Base-by-base conservation (phyloP, 768 basidiomycete genomes). In the Boletales sp. region DNA sequence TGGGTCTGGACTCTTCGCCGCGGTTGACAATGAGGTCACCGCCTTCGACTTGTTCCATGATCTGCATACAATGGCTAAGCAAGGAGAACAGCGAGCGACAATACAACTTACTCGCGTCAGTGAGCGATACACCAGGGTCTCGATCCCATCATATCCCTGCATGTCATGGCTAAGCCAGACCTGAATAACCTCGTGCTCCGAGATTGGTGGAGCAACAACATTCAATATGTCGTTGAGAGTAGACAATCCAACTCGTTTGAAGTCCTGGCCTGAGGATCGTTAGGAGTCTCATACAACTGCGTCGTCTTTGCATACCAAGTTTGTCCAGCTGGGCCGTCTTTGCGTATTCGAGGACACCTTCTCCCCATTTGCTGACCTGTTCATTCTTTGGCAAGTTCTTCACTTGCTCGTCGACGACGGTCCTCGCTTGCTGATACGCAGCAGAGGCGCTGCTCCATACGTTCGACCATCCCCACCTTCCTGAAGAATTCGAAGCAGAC, bases 171-270 rank as follows among this genome's bases (percentile, higher is more conserved):
- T 88, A 35, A 99, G 72, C 87, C 90, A 92, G 8, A 99, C 85
- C 65, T 97, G 84, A 55, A 99, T 94, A 14, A 97, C 92, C 69
- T 99, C 97, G 65, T 98, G 95, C 67, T 95, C 94, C 21, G 94
- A 90, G 60, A 98, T 98, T 12, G 97, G 97, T 37, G 97, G 97
- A 0, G 97, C 97, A 52, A 99, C 95, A 27, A 87, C 95, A 65
- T 97, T 95, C 44, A 99, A 74, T 48, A 99, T 85, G 50, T 95
- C 94, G 3, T 83, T 90, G 24, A 98, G 72, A 3, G 94, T 93
- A 10, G 90, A 92, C 34, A 94, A 71, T 27, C 93, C 91, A 24
- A 89, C 87, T 44, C 86, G 80, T 63, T 85, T 90, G 61, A 98
- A 86, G 63, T 97, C 94, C 64, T 94, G 80, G 45, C 90, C 94